Evolutionary conservation across 2,329 filamentous ascomycete species (phyloP), one percentile per base, ranked within the genome.

Genomic region (Emmonsia crescens): DNA sequence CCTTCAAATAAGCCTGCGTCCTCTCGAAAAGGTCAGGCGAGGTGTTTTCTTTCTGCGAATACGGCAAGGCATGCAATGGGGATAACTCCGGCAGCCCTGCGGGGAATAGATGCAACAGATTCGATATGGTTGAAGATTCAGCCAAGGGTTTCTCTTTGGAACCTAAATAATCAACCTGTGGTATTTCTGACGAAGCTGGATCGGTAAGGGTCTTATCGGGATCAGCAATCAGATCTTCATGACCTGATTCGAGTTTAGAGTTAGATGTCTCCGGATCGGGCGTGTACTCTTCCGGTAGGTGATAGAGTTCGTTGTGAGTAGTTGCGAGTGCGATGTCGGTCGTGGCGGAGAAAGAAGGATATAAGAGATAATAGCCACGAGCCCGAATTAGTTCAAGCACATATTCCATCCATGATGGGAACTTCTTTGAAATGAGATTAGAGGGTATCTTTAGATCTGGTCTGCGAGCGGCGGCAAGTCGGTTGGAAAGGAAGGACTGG

Each of bases 371-470:
- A 74, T 95, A 96, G 14, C 89, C 89, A 33, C 89, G 83, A 3
- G 85, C 83, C 14, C 88, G 84, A 65, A 89, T 88, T 19, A 96
- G 81, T 69, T 90, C 87, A 44, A 94, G 79, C 61, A 89, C 79
- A 66, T 91, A 86, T 73, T 95, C 89, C 61, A 91, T 80, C 86
- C 90, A 94, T 0, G 88, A 81, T 0, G 91, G 89, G 59, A 86
- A 84, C 12, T 79, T 82, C 65, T 85, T 85, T 57, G 85, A 85
- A n/a, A 91, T 80, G 12, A 81, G 65, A 69, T 89, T 90, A 29
- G 57, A 57, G 8, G 60, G 62, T 16, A 58, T 61, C 27, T 38
- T 60, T 42, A 24, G 9, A 19, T 36, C 58, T 68, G 64, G 27
- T 3, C 66, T 63, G 27, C 65, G 51, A 29, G 57, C 62, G 60